A percentile compares a stretch with the other conserved stretches of the same genome.
Conservation (phyloP, 192 early-diverging fungal species). For the Obelidium mucronatum region DNA sequence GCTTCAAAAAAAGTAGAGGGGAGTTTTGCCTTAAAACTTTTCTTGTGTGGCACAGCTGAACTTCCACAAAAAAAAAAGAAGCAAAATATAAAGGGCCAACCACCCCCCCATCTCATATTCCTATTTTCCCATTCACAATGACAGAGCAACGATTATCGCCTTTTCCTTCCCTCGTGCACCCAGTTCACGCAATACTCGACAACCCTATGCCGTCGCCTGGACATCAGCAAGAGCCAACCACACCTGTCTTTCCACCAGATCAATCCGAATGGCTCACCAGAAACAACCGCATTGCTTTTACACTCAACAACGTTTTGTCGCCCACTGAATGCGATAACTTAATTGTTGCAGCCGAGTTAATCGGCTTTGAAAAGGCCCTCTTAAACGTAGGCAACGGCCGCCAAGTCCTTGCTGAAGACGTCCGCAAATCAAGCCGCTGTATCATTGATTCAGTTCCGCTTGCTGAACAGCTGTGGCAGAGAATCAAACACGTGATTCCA, state of each 20-base stretch:
- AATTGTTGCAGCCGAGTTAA: slow-evolving; percentile 8
- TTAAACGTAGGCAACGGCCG: slow-evolving; percentile 33
- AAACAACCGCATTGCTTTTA: slow-evolving; percentile 12
- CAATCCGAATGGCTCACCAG: neutral
- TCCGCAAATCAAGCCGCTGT: slow-evolving; percentile 28
- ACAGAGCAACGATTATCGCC: neutral
- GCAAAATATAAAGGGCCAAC: too few relatives aligned
- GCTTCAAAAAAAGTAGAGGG: too few relatives aligned
- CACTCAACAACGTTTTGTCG: slow-evolving; percentile 23
- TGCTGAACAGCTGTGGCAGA: slow-evolving; percentile 11
- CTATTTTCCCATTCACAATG: too few relatives aligned
- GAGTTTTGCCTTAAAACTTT: too few relatives aligned
- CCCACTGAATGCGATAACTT: slow-evolving; percentile 23
- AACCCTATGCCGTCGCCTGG: neutral
- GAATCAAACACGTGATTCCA: neutral
- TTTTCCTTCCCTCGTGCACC: neutral
- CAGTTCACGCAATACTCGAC: neutral
- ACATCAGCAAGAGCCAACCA: neutral
- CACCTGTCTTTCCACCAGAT: neutral
- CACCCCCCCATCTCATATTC: too few relatives aligned
- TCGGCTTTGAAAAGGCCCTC: slow-evolving; percentile 32
- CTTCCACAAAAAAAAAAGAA: too few relatives aligned
- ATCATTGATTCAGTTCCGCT: slow-evolving; percentile 28
- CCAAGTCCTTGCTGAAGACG: slow-evolving; percentile 22
- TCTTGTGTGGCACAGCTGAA: too few relatives aligned